Percentiles rank a stretch among this genome's conserved stretches.
These are phyloP conservation scores for Vinca minor DNA, from an alignment of 257 asterid genomes.

Conservation along the genomic window DNA sequence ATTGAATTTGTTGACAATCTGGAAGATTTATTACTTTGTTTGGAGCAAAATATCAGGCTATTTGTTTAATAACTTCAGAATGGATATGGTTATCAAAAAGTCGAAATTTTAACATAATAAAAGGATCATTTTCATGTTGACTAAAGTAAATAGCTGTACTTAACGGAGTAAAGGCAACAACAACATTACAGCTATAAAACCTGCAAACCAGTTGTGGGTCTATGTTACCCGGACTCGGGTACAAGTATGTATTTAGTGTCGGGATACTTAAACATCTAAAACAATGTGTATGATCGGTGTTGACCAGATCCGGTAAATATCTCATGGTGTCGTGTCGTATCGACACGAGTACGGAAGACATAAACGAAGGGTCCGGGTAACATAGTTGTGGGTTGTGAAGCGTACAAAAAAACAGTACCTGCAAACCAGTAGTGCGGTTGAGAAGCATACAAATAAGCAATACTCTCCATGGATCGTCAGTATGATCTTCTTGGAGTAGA, in stretches of 20 bases:
- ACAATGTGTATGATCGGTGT: too few species aligned
- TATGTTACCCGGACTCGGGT: too few species aligned
- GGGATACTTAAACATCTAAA: too few species aligned
- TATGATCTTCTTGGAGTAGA: slow-evolving; percentile 84
- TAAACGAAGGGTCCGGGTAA: too few species aligned
- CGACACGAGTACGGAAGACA: too few species aligned
- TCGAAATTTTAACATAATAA: not conserved
- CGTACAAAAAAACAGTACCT: too few species aligned
- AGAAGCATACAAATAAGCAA: slow-evolving; percentile 85
- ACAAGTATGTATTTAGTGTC: too few species aligned
- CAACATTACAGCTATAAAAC: slow-evolving; percentile 19
- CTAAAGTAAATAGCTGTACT: not conserved
- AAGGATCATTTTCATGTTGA: not conserved
- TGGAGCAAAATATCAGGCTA: not conserved
- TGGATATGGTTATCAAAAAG: not conserved
- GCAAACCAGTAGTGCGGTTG: slow-evolving; percentile 64
- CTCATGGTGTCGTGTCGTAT: too few species aligned
- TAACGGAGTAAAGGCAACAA: not conserved
- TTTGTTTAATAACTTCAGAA: not conserved
- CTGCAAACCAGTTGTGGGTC: slow-evolving; percentile 75
- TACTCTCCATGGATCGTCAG: slow-evolving; percentile 93
- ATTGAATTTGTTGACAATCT: not conserved
- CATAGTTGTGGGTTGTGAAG: too few species aligned
- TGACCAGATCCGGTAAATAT: too few species aligned
- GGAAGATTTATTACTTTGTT: not conserved